Base-by-base conservation (phyloP, 139 green algal genomes). In the Microglena sp. region DNA sequence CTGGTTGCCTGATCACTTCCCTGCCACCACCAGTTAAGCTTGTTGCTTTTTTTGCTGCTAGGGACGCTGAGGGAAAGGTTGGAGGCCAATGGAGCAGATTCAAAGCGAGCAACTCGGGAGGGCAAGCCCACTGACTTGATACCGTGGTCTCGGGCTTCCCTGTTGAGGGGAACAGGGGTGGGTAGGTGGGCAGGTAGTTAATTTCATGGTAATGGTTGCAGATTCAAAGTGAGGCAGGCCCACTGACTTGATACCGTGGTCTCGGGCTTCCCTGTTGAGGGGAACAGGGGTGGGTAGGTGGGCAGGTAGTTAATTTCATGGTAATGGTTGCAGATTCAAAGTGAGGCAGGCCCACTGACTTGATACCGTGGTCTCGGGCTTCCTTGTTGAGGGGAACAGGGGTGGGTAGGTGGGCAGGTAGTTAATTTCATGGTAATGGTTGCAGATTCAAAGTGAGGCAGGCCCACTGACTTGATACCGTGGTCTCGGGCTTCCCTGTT, bases 361-460 rank as follows among this genome's bases (percentile, higher is more conserved):
- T 57, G 2, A 91, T 63, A 27, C 90, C 90, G 67, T 96, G 90
- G 65, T 90, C 76, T 1, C 87, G 73, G 0, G 87, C 87, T 24
- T 80, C 70, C 62, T 74, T 89, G 82, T 43, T 72, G 22, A 35
- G 24, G 24, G 46, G 24, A 64, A 33, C n/a, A 67, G 4, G 31
- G 7, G n/a, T 60, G 53, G 18, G 7, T 60, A n/a, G n/a, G n/a
- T n/a, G n/a, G n/a, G n/a, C n/a, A n/a, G n/a, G n/a, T n/a, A n/a
- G n/a, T n/a, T n/a, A n/a, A n/a, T n/a, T n/a, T n/a, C n/a, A n/a
- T n/a, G n/a, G n/a, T n/a, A n/a, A n/a, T n/a, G n/a, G n/a, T n/a
- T n/a, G n/a, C n/a, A n/a, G n/a, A n/a, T n/a, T n/a, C n/a, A n/a
- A n/a, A n/a, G n/a, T n/a, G n/a, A n/a, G 90, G 90, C 55, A 96